Evolutionary conservation across 768 basidiomycete genomes (phyloP).

Genomic region (Lactarius hengduanensis): DNA sequence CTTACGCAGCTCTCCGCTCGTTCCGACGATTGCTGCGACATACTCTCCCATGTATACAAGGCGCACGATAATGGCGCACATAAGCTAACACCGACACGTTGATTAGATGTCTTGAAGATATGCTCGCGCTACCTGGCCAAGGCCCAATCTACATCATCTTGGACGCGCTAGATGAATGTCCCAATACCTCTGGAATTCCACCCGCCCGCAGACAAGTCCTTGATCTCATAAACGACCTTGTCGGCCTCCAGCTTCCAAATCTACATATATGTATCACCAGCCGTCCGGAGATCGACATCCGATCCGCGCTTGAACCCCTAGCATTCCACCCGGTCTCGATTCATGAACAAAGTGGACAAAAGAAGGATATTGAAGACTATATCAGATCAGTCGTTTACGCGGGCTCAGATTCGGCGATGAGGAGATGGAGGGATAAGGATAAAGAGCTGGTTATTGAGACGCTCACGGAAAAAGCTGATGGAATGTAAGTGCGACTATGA

Average conservation of each 20-base stretch:
- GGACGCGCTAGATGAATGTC: not conserved
- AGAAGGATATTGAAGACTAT: not conserved
- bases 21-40: not conserved
- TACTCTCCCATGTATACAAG: not conserved
- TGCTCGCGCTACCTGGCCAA: not conserved
- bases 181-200: not conserved
- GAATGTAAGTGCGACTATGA: not conserved
- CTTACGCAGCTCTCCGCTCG: not conserved
- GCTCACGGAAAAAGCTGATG: not conserved
- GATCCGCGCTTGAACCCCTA: not conserved
- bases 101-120: not conserved
- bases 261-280: not conserved
- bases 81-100: not conserved
- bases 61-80: not conserved
- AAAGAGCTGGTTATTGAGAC: not conserved
- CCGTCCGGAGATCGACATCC: not conserved
- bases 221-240: not conserved
- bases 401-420: not conserved
- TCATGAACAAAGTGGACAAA: not conserved
- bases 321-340: not conserved
- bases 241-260: not conserved
- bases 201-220: not conserved
- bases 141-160: not conserved
- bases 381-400: not conserved
- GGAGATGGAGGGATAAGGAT: not conserved